Evolutionary conservation across 192 early-diverging fungal genomes (phyloP).

Genomic region (Neocallimastix lanati): DNA sequence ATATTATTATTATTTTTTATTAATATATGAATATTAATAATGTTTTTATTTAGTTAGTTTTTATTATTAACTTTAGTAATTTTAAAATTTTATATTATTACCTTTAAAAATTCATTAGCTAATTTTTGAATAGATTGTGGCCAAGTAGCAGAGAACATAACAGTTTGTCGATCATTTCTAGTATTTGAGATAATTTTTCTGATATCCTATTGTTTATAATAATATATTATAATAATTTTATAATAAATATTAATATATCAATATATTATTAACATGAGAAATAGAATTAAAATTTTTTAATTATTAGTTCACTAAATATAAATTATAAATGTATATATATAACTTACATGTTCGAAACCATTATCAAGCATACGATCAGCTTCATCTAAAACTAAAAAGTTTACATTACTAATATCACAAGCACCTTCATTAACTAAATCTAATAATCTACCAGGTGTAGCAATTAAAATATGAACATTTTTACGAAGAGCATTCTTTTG

Average conservation of each 20-base stretch:
- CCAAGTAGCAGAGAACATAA: constrained; percentile 93
- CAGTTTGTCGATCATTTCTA: constrained; percentile 60
- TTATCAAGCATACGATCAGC: neutral
- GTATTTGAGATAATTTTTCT: constrained; percentile 65
- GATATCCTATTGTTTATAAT: constrained; percentile 77
- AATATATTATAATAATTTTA: no score
- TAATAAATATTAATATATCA: no score
- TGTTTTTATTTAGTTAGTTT: no score
- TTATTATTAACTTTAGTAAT: no score
- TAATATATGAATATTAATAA: no score
- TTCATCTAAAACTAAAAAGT: constrained; percentile 47
- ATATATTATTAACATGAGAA: no score
- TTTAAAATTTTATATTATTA: neutral
- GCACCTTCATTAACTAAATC: constrained; percentile 74
- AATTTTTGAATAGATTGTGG: constrained; percentile 75
- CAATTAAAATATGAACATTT: constrained; percentile 65
- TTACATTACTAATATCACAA: constrained; percentile 58
- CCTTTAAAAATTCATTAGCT: constrained; percentile 54
- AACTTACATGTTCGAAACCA: constrained; percentile 61
- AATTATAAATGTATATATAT: neutral
- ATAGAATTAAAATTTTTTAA: no score
- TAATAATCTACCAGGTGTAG: constrained; percentile 87
- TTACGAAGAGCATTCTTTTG: constrained; percentile 28
- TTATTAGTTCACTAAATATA: no score
- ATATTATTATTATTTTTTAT: no score